Evolutionary conservation across 495 filamentous ascomycete species (phyloP).

Genomic region (Talaromyces thailandensis): DNA sequence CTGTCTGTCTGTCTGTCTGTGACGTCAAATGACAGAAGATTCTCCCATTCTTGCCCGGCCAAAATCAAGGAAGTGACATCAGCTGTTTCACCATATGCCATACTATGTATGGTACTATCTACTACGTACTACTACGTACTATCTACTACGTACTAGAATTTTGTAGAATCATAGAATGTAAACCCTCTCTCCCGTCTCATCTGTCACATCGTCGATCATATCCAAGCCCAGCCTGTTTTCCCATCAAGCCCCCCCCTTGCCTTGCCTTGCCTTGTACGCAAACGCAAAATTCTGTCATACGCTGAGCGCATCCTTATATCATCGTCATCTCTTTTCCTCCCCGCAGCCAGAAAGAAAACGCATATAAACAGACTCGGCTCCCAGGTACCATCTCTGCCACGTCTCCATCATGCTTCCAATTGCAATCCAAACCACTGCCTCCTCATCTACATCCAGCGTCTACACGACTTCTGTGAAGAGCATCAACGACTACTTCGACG

Average conservation of each 20-base stretch:
- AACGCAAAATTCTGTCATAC: neutral
- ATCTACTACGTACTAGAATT: no score
- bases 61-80: neutral
- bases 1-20: no score
- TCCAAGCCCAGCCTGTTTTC: neutral
- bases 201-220: neutral
- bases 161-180: neutral
- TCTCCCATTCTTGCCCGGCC: neutral
- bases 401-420: conserved; percentile 23
- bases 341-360: no score
- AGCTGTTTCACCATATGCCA: neutral
- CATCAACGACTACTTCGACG: conserved; percentile 6
- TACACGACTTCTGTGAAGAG: conserved; percentile 6
- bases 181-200: neutral
- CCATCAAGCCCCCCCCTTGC: neutral
- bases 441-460: conserved; percentile 15
- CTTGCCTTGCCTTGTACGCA: no score
- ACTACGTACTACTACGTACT: no score
- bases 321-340: neutral
- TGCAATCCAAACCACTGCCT: conserved; percentile 23
- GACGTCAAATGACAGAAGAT: neutral
- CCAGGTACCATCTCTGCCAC: neutral
- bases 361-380: neutral
- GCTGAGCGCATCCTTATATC: neutral
- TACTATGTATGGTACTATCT: no score